A percentile compares a stretch with the other conserved stretches of the same genome.
These are phyloP conservation scores for Dillenia turbinata DNA, from an alignment of 164 flowering plant species.

Conservation along the genomic window DNA sequence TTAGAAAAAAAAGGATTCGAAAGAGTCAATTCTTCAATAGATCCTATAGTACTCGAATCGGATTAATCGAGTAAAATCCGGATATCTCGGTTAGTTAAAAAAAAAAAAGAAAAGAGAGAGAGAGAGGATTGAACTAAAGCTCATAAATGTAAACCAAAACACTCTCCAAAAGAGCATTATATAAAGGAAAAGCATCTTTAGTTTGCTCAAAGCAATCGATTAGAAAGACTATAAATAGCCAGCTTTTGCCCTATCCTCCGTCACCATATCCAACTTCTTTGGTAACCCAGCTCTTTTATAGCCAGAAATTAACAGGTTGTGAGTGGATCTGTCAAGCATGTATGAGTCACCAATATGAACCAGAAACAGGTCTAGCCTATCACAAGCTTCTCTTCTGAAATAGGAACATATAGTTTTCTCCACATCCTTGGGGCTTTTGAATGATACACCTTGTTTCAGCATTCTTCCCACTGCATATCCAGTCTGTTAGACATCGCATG, in stretches of 20 bases:
- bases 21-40: too few relatives aligned
- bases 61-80: too few relatives aligned
- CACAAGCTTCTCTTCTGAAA: slow-evolving; percentile 48
- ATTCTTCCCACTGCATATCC: slow-evolving; percentile 49
- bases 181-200: too few relatives aligned
- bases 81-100: too few relatives aligned
- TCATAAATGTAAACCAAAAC: too few relatives aligned
- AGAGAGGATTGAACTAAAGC: too few relatives aligned
- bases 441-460: slow-evolving; percentile 41
- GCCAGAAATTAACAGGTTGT: slow-evolving; percentile 43
- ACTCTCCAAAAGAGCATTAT: too few relatives aligned
- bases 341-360: slow-evolving; percentile 27
- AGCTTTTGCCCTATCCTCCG: slow-evolving; percentile 27
- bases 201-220: too few relatives aligned
- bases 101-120: too few relatives aligned
- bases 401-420: slow-evolving; percentile 42
- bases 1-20: too few relatives aligned
- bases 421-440: slow-evolving; percentile 31
- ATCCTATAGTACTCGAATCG: too few relatives aligned
- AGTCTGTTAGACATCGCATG: slow-evolving; percentile 38
- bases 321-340: slow-evolving; percentile 32
- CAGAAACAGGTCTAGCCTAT: slow-evolving; percentile 44
- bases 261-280: slow-evolving; percentile 28
- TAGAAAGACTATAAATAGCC: slow-evolving; percentile 8
- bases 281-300: slow-evolving; percentile 40